Conservation (phyloP, 192 early-diverging fungal species). For the Linnemannia hyalina region DNA sequence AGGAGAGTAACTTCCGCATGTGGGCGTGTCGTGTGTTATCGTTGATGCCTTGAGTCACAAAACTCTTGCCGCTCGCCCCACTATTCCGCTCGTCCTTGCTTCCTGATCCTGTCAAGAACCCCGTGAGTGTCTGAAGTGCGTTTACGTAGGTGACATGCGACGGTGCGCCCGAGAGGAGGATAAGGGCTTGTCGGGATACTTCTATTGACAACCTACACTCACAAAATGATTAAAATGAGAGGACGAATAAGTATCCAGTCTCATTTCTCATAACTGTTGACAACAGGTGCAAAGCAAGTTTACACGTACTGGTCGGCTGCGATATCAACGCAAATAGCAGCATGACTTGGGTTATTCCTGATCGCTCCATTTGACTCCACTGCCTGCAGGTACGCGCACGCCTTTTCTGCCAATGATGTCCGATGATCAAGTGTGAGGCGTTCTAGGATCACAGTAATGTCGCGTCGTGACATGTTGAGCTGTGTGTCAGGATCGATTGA, state of each 20-base stretch:
- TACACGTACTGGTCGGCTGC: slow-evolving; percentile 33
- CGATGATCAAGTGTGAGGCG: slow-evolving; percentile 47
- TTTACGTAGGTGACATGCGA: slow-evolving; percentile 21
- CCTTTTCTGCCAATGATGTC: slow-evolving; percentile 46
- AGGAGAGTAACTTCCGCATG: slow-evolving; percentile 1
- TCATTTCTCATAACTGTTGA: no score
- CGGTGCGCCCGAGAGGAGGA: slow-evolving; percentile 30
- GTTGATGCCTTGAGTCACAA: background rate
- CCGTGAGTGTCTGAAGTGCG: slow-evolving; percentile 17
- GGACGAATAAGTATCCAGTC: background rate
- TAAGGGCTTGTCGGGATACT: slow-evolving; percentile 26
- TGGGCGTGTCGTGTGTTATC: slow-evolving; percentile 9
- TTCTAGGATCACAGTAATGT: slow-evolving; percentile 35
- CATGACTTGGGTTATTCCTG: slow-evolving; percentile 48
- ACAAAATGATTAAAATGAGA: background rate
- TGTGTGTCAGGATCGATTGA: background rate
- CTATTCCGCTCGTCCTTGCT: background rate
- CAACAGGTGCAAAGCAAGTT: background rate
- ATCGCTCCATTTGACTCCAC: slow-evolving; percentile 33
- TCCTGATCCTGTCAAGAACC: slow-evolving; percentile 17
- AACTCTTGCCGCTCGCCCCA: background rate
- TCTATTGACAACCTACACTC: slow-evolving; percentile 32
- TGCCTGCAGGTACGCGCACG: slow-evolving; percentile 42
- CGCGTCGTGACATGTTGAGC: slow-evolving; percentile 41
- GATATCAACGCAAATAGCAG: slow-evolving; percentile 52